phyloP scores from a whole-genome alignment of 257 asterid genomes.

The Nicotiana noctiflora region DNA sequence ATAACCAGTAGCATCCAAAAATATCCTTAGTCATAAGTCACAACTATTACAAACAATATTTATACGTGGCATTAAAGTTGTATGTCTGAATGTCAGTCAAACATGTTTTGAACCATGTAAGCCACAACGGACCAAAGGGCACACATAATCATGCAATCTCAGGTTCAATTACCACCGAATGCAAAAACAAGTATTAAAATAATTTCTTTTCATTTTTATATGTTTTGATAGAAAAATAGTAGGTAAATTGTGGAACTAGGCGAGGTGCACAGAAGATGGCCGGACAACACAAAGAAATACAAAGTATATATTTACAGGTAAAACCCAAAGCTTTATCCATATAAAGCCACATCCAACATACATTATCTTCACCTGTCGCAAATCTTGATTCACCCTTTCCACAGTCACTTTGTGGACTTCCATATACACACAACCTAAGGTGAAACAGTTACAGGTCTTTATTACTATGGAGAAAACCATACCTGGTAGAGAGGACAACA shows the following conservation, averaged over 20 bases:
- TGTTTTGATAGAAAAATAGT: too few relatives aligned
- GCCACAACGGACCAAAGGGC: neutral
- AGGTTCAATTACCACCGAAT: neutral
- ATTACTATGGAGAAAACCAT: neutral
- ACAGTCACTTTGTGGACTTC: too few relatives aligned
- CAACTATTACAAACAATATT: neutral
- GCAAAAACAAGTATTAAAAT: too few relatives aligned
- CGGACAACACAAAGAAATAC: too few relatives aligned
- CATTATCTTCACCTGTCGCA: neutral
- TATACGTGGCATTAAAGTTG: neutral
- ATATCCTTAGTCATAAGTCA: neutral
- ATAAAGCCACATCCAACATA: neutral
- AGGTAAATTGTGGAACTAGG: too few relatives aligned
- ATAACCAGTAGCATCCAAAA: too few relatives aligned
- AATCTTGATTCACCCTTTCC: neutral
- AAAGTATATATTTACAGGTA: too few relatives aligned
- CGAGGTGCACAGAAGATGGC: too few relatives aligned
- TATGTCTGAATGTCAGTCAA: neutral
- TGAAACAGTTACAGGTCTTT: neutral
- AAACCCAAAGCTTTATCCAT: too few relatives aligned
- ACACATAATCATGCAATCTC: too few relatives aligned
- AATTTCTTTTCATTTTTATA: too few relatives aligned
- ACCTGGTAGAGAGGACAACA: constrained; percentile 13
- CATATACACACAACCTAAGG: too few relatives aligned
- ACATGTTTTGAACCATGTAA: neutral